Evolutionary conservation across 495 filamentous ascomycete genomes (phyloP), one percentile per base, ranked within the genome.

Genomic region (Parmelia sp.): DNA sequence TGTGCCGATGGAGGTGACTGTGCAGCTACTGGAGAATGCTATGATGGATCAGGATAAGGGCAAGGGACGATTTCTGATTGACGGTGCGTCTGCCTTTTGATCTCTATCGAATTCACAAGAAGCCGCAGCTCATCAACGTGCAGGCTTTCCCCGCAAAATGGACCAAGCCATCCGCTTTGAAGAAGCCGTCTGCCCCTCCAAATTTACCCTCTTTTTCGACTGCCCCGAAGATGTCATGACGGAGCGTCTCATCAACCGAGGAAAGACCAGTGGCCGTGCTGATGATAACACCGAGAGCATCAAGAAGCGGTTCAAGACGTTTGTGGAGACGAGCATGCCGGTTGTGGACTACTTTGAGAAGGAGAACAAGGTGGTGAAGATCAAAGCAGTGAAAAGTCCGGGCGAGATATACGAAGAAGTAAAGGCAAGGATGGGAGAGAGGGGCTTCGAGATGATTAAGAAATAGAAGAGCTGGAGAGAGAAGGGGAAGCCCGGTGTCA

Each of bases 1-100:
- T 75, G 94, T 98, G 66, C 94, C 94, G 14, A 96, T 96, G 93
- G 93, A 97, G 72, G 91, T 98, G 27, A 98, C 94, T n/a, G 88
- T 98, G 44, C 86, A 88, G 35, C 74, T 98, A 21, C 83, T 98
- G 5, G 94, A 96, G 75, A 92, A 96, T 73, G 90, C 92, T 11
- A 97, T 98, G 90, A 83, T 79, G 61, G 84, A 84, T 6, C 37
- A 69, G 33, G 69, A 73, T 23, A 66, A 65, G 25, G 35, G 65
- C 55, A 59, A 72, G 23, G 73, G 73, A 12, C 83, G 85, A 53
- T 97, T 97, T 80, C 78, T 97, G 68, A 90, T 97, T 68, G 93
- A 97, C 74, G 86, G 78, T 80, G 67, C 36, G 67, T 58, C n/a
- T 55, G 47, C 29, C 10, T 42, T 9, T 25, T 59, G n/a, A 44